Evolutionary conservation across 2,329 filamentous ascomycete species (phyloP).

Genomic region (Ophioceras dolichostomum): DNA sequence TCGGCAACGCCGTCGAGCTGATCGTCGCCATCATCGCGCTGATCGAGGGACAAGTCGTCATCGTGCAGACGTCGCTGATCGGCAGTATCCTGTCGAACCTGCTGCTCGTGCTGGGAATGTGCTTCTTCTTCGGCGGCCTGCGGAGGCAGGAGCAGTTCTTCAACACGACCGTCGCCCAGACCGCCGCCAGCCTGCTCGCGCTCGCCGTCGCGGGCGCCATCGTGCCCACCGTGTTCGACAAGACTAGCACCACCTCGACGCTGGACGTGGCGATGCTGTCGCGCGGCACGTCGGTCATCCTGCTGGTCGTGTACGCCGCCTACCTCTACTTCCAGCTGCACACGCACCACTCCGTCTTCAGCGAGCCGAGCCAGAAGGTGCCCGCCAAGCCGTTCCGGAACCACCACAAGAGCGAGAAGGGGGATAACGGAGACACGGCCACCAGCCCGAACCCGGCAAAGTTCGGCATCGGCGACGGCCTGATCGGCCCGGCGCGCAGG

Average conservation of each 20-base stretch:
- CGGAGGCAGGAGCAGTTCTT: constrained; percentile 75
- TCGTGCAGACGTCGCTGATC: constrained; percentile 85
- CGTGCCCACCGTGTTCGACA: constrained; percentile 77
- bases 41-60: constrained; percentile 57
- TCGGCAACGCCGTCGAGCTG: constrained; percentile 65
- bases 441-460: constrained; percentile 21
- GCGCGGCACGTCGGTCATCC: constrained; percentile 64
- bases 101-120: constrained; percentile 80
- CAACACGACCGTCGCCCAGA: constrained; percentile 86
- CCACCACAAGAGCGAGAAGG: constrained; percentile 11
- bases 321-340: constrained; percentile 90
- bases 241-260: constrained; percentile 26
- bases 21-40: constrained; percentile 81
- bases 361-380: constrained; percentile 66
- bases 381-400: constrained; percentile 40
- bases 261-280: constrained; percentile 50
- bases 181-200: constrained; percentile 63
- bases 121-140: constrained; percentile 78
- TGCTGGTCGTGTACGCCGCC: constrained; percentile 69
- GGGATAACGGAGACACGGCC: constrained; percentile 23
- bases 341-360: constrained; percentile 72
- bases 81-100: constrained; percentile 88
- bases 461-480: neutral
- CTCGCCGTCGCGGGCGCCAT: constrained; percentile 72
- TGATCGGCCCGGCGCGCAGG: constrained; percentile 8